These are phyloP conservation scores for Penicillium concentricum DNA, from an alignment of 2,329 filamentous ascomycete genomes.

Conservation along the genomic window DNA sequence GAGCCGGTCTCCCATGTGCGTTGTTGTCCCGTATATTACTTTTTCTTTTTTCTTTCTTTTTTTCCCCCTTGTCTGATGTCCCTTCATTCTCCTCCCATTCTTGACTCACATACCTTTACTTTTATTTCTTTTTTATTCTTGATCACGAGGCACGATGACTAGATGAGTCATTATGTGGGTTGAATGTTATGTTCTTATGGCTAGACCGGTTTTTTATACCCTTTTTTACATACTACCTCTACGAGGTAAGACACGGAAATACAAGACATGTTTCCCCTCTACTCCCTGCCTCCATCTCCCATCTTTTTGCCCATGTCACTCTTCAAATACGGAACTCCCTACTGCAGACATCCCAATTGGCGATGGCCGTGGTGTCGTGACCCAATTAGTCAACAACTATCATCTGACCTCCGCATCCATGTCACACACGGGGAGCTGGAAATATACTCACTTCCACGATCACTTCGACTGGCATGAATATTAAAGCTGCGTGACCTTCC, in stretches of 20 bases:
- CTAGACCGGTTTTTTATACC: constrained; percentile 9
- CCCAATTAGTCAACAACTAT: not conserved
- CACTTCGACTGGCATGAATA: not conserved
- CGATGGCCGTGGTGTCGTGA: not conserved
- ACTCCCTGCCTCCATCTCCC: not conserved
- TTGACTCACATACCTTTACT: constrained; percentile 5
- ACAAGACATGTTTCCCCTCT: not conserved
- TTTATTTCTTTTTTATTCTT: not conserved
- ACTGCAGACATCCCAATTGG: not conserved
- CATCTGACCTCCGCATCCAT: not conserved
- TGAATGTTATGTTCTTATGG: constrained; percentile 3
- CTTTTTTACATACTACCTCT: constrained; percentile 6
- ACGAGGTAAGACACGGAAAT: not conserved
- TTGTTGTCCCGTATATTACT: constrained; percentile 1
- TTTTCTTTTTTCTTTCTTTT: not conserved
- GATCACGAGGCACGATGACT: constrained; percentile 16
- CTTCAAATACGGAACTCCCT: not conserved
- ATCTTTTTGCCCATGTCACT: too few species aligned
- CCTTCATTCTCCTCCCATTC: not conserved
- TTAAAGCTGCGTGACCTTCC: not conserved
- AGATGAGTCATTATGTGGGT: constrained; percentile 4
- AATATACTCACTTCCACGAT: not conserved
- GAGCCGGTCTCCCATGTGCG: constrained; percentile 27
- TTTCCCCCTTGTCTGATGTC: constrained; percentile 5
- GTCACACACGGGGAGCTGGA: not conserved